A percentile compares a stretch with the other conserved stretches of the same genome.
Conservation (phyloP, 345 rosid genomes). For the Capsella bursapastoris region DNA sequence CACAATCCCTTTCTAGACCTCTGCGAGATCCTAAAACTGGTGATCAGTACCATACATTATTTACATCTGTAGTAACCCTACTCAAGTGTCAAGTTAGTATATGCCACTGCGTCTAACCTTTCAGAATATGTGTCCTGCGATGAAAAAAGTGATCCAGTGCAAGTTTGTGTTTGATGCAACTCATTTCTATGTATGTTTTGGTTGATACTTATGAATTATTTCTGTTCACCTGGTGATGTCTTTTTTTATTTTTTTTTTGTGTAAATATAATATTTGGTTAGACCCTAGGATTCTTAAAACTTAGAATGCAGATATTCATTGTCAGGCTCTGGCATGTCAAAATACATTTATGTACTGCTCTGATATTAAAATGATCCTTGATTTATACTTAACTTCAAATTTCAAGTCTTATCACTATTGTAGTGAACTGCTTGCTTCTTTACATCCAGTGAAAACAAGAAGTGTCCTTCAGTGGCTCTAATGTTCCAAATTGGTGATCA, state of each 20-base stretch:
- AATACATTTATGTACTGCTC: constrained; percentile 9
- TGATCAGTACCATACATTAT: constrained; percentile 3
- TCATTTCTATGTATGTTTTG: background rate
- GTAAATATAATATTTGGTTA: background rate
- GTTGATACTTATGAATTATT: background rate
- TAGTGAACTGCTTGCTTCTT: constrained; percentile 36
- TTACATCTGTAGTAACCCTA: background rate
- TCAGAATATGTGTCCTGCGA: background rate
- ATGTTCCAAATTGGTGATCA: constrained; percentile 90
- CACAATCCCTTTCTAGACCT: background rate
- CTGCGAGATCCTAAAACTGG: constrained; percentile 7
- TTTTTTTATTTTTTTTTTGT: background rate
- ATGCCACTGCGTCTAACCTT: constrained; percentile 13
- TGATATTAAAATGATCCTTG: constrained; percentile 15
- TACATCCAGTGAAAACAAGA: constrained; percentile 64
- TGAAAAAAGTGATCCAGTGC: background rate
- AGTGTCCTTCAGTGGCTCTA: constrained; percentile 89
- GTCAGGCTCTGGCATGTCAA: constrained; percentile 26
- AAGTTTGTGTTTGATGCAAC: constrained; percentile 20
- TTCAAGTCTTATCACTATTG: constrained; percentile 16
- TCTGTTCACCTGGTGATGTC: background rate
- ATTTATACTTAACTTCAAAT: constrained; percentile 29
- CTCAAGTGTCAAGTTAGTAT: constrained; percentile 8
- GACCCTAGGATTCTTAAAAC: background rate
- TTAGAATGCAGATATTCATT: constrained; percentile 11